Percentiles rank a stretch among this genome's conserved stretches.
Evolutionary conservation across 306 rosid species (phyloP).

Genomic region (Cucumis melo): DNA sequence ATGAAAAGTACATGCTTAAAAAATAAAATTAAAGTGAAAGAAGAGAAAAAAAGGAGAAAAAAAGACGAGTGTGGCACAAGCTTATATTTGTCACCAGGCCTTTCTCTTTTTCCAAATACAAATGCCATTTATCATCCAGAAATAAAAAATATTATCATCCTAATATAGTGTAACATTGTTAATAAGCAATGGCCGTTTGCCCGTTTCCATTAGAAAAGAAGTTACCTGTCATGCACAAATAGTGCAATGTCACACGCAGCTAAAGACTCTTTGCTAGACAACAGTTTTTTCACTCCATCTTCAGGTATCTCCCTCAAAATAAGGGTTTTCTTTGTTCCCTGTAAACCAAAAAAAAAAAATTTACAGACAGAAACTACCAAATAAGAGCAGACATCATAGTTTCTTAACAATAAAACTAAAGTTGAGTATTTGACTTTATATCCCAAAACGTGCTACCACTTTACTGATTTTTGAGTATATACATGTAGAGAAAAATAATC

Average conservation of each 20-base stretch:
- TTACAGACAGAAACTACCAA: neutral
- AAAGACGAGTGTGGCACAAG: neutral
- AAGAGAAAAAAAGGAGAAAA: neutral
- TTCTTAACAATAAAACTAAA: neutral
- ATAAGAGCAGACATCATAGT: neutral
- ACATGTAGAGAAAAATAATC: no score
- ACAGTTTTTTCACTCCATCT: conserved; percentile 50
- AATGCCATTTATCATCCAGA: neutral
- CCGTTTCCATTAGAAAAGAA: neutral
- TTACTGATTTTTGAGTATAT: neutral
- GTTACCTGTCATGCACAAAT: conserved; percentile 83
- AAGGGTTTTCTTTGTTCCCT: conserved; percentile 67
- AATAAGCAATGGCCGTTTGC: neutral
- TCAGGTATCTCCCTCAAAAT: conserved; percentile 81
- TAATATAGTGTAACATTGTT: neutral
- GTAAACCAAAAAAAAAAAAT: conserved; percentile 12
- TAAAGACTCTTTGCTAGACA: conserved; percentile 74
- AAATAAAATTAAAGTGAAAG: neutral
- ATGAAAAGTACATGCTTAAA: neutral
- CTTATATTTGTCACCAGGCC: neutral
- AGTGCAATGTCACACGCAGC: conserved; percentile 87
- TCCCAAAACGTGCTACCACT: neutral
- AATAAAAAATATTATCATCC: neutral
- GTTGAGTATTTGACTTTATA: neutral
- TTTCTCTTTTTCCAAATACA: neutral